Percentiles rank a stretch among this genome's conserved stretches.
Evolutionary conservation across 2,329 filamentous ascomycete genomes (phyloP).

Genomic region (Ophiosphaerella herpotricha): DNA sequence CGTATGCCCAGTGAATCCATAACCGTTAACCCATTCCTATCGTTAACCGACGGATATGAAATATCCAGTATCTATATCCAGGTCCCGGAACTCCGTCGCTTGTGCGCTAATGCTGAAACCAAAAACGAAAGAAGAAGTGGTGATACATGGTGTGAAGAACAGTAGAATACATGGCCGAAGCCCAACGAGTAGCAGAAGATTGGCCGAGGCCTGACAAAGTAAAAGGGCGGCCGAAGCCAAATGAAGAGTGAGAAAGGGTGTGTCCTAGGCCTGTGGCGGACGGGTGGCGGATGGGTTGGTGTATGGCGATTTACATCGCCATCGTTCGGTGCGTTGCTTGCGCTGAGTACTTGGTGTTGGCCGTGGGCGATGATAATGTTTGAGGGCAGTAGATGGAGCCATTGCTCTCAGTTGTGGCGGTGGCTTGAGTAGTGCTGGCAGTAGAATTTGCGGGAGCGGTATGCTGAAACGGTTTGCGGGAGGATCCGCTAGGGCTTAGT

Average conservation of each 20-base stretch:
- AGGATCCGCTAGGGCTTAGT: constrained; percentile 25
- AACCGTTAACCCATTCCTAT: not conserved
- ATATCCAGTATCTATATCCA: not conserved
- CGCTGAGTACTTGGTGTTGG: constrained; percentile 24
- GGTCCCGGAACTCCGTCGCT: constrained; percentile 16
- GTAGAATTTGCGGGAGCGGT: constrained; percentile 1
- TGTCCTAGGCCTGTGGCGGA: not conserved
- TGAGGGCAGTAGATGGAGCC: constrained; percentile 4
- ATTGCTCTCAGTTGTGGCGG: constrained; percentile 4
- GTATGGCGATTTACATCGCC: constrained; percentile 12
- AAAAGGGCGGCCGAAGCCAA: not conserved
- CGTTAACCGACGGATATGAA: not conserved
- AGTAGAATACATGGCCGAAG: constrained; percentile 4
- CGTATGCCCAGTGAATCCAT: not conserved
- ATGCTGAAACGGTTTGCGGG: constrained; percentile 5
- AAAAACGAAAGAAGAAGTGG: constrained; percentile 2
- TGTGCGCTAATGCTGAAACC: constrained; percentile 11
- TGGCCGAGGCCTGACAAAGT: constrained; percentile 1
- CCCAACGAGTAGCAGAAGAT: not conserved
- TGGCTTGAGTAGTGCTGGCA: constrained; percentile 4
- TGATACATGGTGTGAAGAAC: constrained; percentile 2
- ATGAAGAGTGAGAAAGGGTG: not conserved
- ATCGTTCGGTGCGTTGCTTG: constrained; percentile 35
- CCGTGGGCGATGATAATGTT: constrained; percentile 9
- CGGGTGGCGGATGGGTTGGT: not conserved